phyloP scores from a whole-genome alignment of 345 rosid genomes.

The thale cress (Arabidopsis thaliana) region DNA sequence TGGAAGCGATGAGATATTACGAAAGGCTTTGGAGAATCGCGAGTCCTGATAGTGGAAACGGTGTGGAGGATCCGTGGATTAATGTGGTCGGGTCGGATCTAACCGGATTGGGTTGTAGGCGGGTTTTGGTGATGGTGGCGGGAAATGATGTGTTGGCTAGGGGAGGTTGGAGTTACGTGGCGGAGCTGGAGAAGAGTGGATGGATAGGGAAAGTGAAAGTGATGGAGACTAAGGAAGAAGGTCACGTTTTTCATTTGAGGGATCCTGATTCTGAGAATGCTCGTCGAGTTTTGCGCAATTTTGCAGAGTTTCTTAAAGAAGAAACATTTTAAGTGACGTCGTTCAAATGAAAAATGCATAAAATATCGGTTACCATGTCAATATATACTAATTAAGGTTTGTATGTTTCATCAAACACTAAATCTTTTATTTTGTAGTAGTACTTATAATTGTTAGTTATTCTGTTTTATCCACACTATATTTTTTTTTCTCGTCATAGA shows the following conservation, averaged over 20 bases:
- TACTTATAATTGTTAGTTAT: too few relatives aligned
- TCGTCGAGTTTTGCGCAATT: constrained; percentile 18
- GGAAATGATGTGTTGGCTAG: constrained; percentile 45
- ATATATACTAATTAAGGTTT: too few relatives aligned
- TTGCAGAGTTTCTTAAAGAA: constrained; percentile 40
- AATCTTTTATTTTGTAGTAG: too few relatives aligned
- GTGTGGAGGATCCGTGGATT: constrained; percentile 53
- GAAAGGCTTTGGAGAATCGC: constrained; percentile 40
- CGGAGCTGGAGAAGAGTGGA: constrained; percentile 47
- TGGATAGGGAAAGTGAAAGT: constrained; percentile 53
- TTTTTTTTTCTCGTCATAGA: background rate
- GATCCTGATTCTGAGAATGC: constrained; percentile 39
- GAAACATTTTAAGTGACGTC: background rate
- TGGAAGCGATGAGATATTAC: constrained; percentile 41
- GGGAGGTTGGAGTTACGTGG: constrained; percentile 48
- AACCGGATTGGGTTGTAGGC: constrained; percentile 41
- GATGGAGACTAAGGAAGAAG: constrained; percentile 43
- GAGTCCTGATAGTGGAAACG: constrained; percentile 43
- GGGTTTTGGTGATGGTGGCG: constrained; percentile 50
- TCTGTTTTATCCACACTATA: too few relatives aligned
- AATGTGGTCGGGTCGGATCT: constrained; percentile 47
- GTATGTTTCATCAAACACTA: too few relatives aligned
- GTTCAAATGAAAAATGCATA: too few relatives aligned
- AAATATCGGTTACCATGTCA: too few relatives aligned
- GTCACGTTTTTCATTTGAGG: background rate